Evolutionary conservation across 257 asterid genomes (phyloP).

Genomic region (Lithospermum erythrorhizon): DNA sequence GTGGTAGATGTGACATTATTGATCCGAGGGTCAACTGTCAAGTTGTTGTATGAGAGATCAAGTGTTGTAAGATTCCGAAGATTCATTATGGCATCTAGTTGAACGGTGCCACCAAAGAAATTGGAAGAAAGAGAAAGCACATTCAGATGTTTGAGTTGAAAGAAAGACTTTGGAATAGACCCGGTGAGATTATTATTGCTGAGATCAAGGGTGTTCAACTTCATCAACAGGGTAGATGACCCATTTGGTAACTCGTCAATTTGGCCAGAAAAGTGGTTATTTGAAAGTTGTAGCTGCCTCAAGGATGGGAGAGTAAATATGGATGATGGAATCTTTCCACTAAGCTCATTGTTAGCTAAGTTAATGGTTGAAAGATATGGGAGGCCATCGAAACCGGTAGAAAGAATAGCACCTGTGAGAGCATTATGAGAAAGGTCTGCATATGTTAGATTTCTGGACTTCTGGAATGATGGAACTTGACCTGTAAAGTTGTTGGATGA

Average conservation of each 20-base stretch:
- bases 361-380: constrained; percentile 24
- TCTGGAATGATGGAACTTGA: constrained; percentile 36
- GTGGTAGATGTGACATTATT: constrained; percentile 1
- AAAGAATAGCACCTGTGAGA: constrained; percentile 28
- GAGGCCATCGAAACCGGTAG: constrained; percentile 31
- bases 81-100: constrained; percentile 6
- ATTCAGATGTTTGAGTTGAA: constrained; percentile 21
- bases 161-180: constrained; percentile 34
- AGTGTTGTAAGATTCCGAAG: constrained; percentile 8
- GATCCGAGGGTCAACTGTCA: constrained; percentile 12
- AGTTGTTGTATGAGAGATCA: constrained; percentile 18
- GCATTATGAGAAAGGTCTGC: constrained; percentile 17
- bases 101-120: constrained; percentile 30
- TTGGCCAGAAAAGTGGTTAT: constrained; percentile 32
- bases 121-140: constrained; percentile 26
- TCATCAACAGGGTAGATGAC: constrained; percentile 18
- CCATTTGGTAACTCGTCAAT: constrained; percentile 7
- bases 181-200: constrained; percentile 40
- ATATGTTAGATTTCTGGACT: constrained; percentile 21
- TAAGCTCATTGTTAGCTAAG: constrained; percentile 28
- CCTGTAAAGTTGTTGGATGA: constrained; percentile 28
- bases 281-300: constrained; percentile 14
- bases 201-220: constrained; percentile 28
- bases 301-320: constrained; percentile 37
- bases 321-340: constrained; percentile 32